Base-by-base conservation (phyloP, 1,139 yeast species). In the Arxiozyma heterogenica region DNA sequence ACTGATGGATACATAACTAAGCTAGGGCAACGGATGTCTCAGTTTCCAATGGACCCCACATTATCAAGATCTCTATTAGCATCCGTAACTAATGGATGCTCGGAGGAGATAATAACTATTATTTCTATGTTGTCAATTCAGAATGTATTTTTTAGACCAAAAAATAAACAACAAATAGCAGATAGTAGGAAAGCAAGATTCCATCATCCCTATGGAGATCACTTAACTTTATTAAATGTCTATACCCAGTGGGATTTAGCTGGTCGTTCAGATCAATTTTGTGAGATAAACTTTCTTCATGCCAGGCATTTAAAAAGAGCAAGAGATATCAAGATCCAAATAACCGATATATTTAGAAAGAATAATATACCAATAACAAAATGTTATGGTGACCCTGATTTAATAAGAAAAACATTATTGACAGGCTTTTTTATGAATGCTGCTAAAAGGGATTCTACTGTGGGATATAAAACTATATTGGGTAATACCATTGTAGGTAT, bases 1-100 rank as follows among this genome's bases (percentile, higher is more conserved):
- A 63, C 64, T 8, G 86, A 83, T 43, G 97, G 98, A 0, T 68
- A 75, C 46, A 71, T 94, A 55, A 93, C 98, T 0, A 66, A 73
- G 3, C 71, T 86, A 38, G 99, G 99, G 0, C 73, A 82, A 51
- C 78, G 81, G 60, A 86, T 94, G 95, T 89, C 97, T 0, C 87
- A 86, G 55, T 90, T 91, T 66, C 98, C 99, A 0, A 89, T 93
- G 90, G 96, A 89, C 57, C 98, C 99, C 0, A 81, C 88, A 6
- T 73, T 94, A 57, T 86, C 98, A 2, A 88, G 88, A 63, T 84
- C 95, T 0, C 72, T 94, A 51, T 78, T 93, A 51, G 77, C 82
- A 25, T 86, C 96, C 0, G 83, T 84, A 7, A 86, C 85, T 25
- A 80, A 79, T 59, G 80, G 78, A 20, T 93, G 98, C 60, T 78